A percentile compares a stretch with the other conserved stretches of the same genome.
phyloP scores from a whole-genome alignment of 2,329 filamentous ascomycete genomes.

The Sphaceloma murrayae region DNA sequence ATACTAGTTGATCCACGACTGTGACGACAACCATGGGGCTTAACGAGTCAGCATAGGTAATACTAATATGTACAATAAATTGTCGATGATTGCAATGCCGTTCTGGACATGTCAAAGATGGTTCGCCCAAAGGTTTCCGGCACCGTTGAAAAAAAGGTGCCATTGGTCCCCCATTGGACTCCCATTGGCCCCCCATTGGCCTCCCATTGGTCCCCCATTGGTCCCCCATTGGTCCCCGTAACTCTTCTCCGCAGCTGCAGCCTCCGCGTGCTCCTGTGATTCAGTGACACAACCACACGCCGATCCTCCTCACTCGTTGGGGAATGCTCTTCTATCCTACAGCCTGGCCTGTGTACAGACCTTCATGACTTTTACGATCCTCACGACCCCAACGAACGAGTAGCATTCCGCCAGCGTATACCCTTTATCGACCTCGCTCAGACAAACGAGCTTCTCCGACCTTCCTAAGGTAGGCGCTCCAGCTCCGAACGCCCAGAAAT shows the following conservation, averaged over 20 bases:
- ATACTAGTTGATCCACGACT: too few relatives aligned
- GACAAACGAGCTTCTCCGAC: too few relatives aligned
- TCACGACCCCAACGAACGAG: not conserved
- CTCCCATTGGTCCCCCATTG: too few relatives aligned
- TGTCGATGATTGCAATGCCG: not conserved
- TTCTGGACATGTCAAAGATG: not conserved
- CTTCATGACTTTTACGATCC: not conserved
- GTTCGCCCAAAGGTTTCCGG: too few relatives aligned
- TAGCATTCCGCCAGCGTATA: too few relatives aligned
- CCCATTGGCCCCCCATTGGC: too few relatives aligned
- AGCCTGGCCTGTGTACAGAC: not conserved
- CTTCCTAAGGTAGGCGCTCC: too few relatives aligned
- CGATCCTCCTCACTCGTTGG: not conserved
- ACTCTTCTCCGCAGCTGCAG: not conserved
- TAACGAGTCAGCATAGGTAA: too few relatives aligned
- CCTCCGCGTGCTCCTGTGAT: not conserved
- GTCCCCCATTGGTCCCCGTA: not conserved
- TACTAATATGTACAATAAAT: constrained; percentile 9
- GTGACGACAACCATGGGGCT: too few relatives aligned
- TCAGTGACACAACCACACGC: not conserved
- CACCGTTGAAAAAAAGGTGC: too few relatives aligned
- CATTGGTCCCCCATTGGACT: too few relatives aligned
- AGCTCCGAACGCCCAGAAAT: constrained; percentile 8
- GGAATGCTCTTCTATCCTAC: not conserved
- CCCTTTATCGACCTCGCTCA: too few relatives aligned